Conservation (phyloP, 2,329 filamentous ascomycete genomes). For the Pseudogymnoascus pannorum region DNA sequence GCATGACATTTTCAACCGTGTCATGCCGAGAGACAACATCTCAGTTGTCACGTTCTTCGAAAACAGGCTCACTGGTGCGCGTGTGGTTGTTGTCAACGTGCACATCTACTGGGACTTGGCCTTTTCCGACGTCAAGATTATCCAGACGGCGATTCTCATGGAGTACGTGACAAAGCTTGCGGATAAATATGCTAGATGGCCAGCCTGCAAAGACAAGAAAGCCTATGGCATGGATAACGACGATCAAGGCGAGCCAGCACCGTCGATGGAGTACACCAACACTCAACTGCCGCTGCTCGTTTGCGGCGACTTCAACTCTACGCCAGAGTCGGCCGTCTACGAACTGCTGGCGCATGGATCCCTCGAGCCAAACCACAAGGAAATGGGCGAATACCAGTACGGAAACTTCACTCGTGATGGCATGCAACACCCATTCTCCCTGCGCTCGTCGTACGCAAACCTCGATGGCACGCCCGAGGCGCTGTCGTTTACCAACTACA, state of each 20-base stretch:
- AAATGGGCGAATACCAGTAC: slow-evolving; percentile 72
- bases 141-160: slow-evolving; percentile 93
- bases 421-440: slow-evolving; percentile 87
- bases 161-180: slow-evolving; percentile 82
- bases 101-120: slow-evolving; percentile 93
- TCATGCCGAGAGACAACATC: slow-evolving; percentile 98
- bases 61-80: slow-evolving; percentile 80
- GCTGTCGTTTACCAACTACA: slow-evolving; percentile 93
- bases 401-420: slow-evolving; percentile 88
- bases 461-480: slow-evolving; percentile 78
- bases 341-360: slow-evolving; percentile 78
- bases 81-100: slow-evolving; percentile 86
- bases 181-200: slow-evolving; percentile 74
- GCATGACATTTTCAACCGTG: slow-evolving; percentile 94
- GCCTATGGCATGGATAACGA: slow-evolving; percentile 32
- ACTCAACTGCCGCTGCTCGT: slow-evolving; percentile 85
- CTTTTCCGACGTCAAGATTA: slow-evolving; percentile 88
- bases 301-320: slow-evolving; percentile 95
- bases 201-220: slow-evolving; percentile 65
- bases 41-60: slow-evolving; percentile 88
- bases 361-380: slow-evolving; percentile 69
- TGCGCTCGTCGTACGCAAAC: slow-evolving; percentile 82
- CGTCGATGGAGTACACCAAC: slow-evolving; percentile 80
- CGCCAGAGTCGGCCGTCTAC: slow-evolving; percentile 79
- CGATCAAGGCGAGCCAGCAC: slow-evolving; percentile 59